phyloP scores from a whole-genome alignment of 306 rosid species.

The Mimosa pudica region DNA sequence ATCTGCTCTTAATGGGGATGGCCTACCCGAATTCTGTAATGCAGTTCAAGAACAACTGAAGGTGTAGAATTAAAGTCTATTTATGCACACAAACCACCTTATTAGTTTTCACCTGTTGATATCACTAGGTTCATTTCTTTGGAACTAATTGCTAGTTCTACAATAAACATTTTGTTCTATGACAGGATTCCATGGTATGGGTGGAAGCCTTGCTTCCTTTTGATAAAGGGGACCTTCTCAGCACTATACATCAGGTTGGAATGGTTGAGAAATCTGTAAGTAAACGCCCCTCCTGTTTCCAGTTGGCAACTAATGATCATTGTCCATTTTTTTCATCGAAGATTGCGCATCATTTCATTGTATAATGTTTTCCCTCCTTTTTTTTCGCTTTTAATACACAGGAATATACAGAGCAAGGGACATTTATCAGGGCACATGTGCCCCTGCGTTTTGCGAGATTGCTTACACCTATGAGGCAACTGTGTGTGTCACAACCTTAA shows the following conservation, averaged over 20 bases:
- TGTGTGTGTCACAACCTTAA: conserved; percentile 53
- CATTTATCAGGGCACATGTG: conserved; percentile 83
- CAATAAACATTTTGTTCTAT: conserved; percentile 18
- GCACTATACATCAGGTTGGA: conserved; percentile 91
- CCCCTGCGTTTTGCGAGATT: conserved; percentile 95
- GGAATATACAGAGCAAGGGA: conserved; percentile 90
- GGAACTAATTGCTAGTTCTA: conserved; percentile 20
- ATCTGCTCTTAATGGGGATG: conserved; percentile 81
- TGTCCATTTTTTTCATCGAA: conserved; percentile 3
- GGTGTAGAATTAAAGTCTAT: conserved; percentile 50
- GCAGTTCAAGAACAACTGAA: conserved; percentile 82
- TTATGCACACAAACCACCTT: background rate
- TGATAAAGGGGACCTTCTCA: conserved; percentile 89
- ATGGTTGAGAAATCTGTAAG: conserved; percentile 95
- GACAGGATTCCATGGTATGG: conserved; percentile 93
- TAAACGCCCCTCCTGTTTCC: conserved; percentile 28
- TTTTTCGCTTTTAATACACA: conserved; percentile 32
- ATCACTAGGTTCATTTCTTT: conserved; percentile 16
- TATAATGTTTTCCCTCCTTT: conserved; percentile 19
- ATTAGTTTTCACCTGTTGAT: conserved; percentile 10
- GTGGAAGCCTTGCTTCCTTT: conserved; percentile 95
- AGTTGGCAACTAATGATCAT: conserved; percentile 19
- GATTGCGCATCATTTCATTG: conserved; percentile 9
- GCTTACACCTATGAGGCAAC: conserved; percentile 90
- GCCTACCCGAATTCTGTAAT: conserved; percentile 70